Conservation (phyloP, 2,329 filamentous ascomycete genomes). For the Scedosporium apiospermum region DNA sequence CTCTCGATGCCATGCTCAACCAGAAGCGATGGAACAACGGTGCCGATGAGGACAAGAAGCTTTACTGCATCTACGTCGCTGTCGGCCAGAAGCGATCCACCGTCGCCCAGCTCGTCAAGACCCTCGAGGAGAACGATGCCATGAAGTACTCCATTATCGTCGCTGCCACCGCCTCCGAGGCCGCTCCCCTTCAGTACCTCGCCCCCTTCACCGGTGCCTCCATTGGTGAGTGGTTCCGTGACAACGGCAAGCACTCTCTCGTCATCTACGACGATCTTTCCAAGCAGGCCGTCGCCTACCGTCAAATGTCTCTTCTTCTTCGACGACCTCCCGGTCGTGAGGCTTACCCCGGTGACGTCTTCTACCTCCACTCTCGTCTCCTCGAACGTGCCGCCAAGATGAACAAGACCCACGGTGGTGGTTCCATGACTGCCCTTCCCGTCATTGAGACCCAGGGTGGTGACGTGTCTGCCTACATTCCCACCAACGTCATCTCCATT, state of each 20-base stretch:
- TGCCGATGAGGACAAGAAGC: conserved; percentile 91
- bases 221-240: conserved; percentile 68
- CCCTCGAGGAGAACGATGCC: conserved; percentile 97
- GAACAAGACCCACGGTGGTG: conserved; percentile 88
- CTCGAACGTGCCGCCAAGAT: conserved; percentile 99
- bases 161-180: conserved; percentile 94
- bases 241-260: conserved; percentile 79
- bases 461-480: conserved; percentile 99
- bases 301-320: conserved; percentile 97
- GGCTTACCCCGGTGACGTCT: conserved; percentile 98
- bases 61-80: conserved; percentile 99
- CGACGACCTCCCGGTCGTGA: conserved; percentile 98
- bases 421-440: conserved; percentile 93
- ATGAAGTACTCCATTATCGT: conserved; percentile 97
- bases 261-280: conserved; percentile 92
- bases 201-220: conserved; percentile 73
- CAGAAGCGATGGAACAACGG: conserved; percentile 95
- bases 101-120: conserved; percentile 98
- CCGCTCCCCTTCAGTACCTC: conserved; percentile 87
- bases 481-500: conserved; percentile 99
- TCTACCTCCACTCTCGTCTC: conserved; percentile 99
- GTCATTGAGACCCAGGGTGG: conserved; percentile 99
- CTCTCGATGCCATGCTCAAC: conserved; percentile 96
- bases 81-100: conserved; percentile 99
- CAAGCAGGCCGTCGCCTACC: conserved; percentile 96